These are phyloP conservation scores for Sarocladium kiliense DNA, from an alignment of 2,329 filamentous ascomycete genomes.

Conservation along the genomic window DNA sequence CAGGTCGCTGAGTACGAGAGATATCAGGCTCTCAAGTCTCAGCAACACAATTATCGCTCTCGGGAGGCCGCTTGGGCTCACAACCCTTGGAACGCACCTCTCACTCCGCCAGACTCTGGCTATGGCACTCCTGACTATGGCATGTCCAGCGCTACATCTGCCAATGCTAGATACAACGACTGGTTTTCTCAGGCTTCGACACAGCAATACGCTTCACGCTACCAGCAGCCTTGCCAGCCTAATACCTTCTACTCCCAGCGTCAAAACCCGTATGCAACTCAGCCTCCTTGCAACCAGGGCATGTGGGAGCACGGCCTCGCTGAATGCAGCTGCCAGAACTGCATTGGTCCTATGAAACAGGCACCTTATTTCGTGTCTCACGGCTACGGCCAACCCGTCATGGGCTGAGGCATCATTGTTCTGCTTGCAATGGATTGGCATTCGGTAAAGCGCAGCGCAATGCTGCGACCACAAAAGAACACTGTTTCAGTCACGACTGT, in stretches of 20 bases:
- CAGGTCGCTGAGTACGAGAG: conserved; percentile 51
- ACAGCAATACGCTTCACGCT: conserved; percentile 32
- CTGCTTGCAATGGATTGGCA: not conserved
- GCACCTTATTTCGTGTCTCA: conserved; percentile 43
- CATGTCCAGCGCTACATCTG: conserved; percentile 47
- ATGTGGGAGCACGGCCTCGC: conserved; percentile 47
- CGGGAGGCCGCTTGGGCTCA: conserved; percentile 41
- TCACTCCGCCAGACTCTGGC: conserved; percentile 57
- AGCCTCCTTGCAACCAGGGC: conserved; percentile 15
- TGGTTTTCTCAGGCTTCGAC: conserved; percentile 46
- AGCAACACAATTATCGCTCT: conserved; percentile 34
- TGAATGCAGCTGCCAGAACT: conserved; percentile 46
- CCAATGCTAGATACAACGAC: conserved; percentile 52
- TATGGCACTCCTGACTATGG: conserved; percentile 59
- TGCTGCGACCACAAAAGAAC: not conserved
- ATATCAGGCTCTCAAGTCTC: conserved; percentile 39
- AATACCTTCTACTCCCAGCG: conserved; percentile 37
- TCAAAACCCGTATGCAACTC: conserved; percentile 29
- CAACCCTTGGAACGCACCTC: conserved; percentile 42
- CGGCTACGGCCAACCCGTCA: conserved; percentile 49
- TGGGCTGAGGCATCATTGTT: conserved; percentile 27
- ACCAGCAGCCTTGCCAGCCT: conserved; percentile 36
- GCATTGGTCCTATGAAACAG: conserved; percentile 40
- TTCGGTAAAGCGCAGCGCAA: not conserved
- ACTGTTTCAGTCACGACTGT: conserved; percentile 10